These are phyloP conservation scores for Scedosporium aurantiacum DNA, from an alignment of 2,329 filamentous ascomycete genomes.

Conservation along the genomic window DNA sequence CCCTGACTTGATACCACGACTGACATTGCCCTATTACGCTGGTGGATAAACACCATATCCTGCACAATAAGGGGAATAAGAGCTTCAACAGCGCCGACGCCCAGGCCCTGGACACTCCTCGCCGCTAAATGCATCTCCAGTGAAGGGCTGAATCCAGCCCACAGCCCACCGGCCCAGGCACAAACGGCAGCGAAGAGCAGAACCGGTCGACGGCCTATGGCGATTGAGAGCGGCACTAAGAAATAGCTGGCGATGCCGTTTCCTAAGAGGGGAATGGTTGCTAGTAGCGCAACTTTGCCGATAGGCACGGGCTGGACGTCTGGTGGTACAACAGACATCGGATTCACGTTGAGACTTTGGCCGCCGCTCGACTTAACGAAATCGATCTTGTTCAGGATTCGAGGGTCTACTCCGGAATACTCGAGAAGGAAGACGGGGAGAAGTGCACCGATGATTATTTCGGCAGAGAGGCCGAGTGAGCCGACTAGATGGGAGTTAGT, in stretches of 20 bases:
- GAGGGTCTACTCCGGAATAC: conserved; percentile 21
- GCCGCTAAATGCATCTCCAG: conserved; percentile 21
- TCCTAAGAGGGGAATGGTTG: conserved; percentile 22
- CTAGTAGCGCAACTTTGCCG: conserved; percentile 19
- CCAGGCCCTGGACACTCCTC: conserved; percentile 22
- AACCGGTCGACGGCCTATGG: conserved; percentile 24
- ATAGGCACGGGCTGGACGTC: conserved; percentile 18
- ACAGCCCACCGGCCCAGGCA: conserved; percentile 24
- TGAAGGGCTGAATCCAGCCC: conserved; percentile 21
- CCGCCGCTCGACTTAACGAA: conserved; percentile 9
- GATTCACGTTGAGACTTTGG: conserved; percentile 12
- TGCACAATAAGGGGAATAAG: conserved; percentile 26
- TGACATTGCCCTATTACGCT: conserved; percentile 23
- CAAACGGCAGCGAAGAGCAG: conserved; percentile 20
- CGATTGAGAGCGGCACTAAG: conserved; percentile 26
- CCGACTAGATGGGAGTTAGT: background rate
- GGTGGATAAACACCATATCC: conserved; percentile 27
- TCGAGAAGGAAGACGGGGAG: conserved; percentile 23
- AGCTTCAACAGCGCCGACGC: conserved; percentile 23
- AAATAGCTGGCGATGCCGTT: conserved; percentile 24
- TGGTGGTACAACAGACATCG: conserved; percentile 18
- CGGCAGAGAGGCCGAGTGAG: conserved; percentile 6
- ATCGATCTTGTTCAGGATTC: conserved; percentile 17
- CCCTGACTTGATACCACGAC: conserved; percentile 19
- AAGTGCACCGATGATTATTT: conserved; percentile 18